Evolutionary conservation across 208 protist genomes (phyloP), one percentile per base, ranked within the genome.

Genomic region (Leishmania arabica): DNA sequence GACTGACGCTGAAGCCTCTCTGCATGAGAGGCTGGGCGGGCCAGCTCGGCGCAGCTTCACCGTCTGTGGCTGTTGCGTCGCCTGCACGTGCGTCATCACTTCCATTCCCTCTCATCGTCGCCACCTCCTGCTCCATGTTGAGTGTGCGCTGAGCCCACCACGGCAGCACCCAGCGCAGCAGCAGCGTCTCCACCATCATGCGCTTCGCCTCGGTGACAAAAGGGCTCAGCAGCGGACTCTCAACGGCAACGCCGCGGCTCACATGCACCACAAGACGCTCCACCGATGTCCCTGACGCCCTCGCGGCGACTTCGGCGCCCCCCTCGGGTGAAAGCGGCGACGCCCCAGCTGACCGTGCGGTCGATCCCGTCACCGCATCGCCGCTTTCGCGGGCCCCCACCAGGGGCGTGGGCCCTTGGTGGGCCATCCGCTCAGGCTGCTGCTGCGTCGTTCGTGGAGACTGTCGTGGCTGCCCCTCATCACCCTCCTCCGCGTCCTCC

Each of bases 171-270:
- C 84, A 82, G 42, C 53, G 19, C 37, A 77, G 51, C 56, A 90
- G 69, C 42, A 90, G 34, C 54, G 54, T 40, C 4, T 78, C 60
- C 8, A 84, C 40, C 60, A 90, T 24, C n/a, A 72, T 40, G 3
- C 68, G 40, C 49, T 90, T 90, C 5, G 84, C 74, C 65, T 90
- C 87, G 0, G 34, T 37, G 24, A 80, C 77, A 58, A 82, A 90
- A 9, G 72, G 87, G 15, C 60, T 45, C 27, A 90, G 66, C 34
- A 90, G 76, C 42, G 81, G 54, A 40, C 80, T 85, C 79, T 90
- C 87, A 9, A 73, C 65, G 49, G 76, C 75, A 31, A 60, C 42
- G 17, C 78, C 81, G 19, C 21, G 37, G 47, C 76, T 72, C 49
- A 84, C 60, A n/a, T 76, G 77, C 24, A 70, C 45, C 27, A 65